A percentile compares a stretch with the other conserved stretches of the same genome.
Conservation (phyloP, 2,329 filamentous ascomycete genomes). For the Colletotrichum tropicale region DNA sequence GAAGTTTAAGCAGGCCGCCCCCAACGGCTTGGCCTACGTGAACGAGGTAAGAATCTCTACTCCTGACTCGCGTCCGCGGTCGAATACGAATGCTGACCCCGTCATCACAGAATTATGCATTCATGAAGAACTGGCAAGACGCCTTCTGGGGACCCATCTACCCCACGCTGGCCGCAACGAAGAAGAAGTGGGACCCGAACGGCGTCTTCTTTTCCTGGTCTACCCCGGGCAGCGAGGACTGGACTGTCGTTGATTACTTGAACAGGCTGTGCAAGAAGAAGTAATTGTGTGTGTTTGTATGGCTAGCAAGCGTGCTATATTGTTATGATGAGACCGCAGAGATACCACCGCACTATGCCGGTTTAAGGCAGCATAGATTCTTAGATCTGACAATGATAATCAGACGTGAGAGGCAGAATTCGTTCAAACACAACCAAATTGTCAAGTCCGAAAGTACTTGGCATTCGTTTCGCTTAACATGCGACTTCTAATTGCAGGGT, state of each 20-base stretch:
- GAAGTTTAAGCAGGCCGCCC: conserved; percentile 13
- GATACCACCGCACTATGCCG: neutral
- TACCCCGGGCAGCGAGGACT: conserved; percentile 19
- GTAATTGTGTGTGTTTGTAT: neutral
- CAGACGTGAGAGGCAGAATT: neutral
- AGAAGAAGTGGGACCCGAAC: conserved; percentile 53
- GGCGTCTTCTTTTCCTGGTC: conserved; percentile 44
- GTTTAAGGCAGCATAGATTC: neutral
- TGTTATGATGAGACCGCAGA: neutral
- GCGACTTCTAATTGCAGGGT: neutral
- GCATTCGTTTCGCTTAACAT: neutral
- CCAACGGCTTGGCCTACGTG: conserved; percentile 11
- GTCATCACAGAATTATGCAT: conserved; percentile 13
- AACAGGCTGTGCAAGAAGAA: conserved; percentile 19
- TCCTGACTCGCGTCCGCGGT: neutral
- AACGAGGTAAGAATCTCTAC: neutral
- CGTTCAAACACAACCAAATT: neutral
- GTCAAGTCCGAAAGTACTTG: neutral
- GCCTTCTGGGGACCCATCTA: conserved; percentile 19
- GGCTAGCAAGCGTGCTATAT: neutral
- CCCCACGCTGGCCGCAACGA: conserved; percentile 42
- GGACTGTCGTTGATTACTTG: conserved; percentile 17
- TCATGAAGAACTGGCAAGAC: conserved; percentile 21
- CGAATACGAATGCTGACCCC: neutral
- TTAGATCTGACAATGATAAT: neutral